Evolutionary conservation across 768 basidiomycete species (phyloP).

Genomic region (Hysterangium stoloniferum): DNA sequence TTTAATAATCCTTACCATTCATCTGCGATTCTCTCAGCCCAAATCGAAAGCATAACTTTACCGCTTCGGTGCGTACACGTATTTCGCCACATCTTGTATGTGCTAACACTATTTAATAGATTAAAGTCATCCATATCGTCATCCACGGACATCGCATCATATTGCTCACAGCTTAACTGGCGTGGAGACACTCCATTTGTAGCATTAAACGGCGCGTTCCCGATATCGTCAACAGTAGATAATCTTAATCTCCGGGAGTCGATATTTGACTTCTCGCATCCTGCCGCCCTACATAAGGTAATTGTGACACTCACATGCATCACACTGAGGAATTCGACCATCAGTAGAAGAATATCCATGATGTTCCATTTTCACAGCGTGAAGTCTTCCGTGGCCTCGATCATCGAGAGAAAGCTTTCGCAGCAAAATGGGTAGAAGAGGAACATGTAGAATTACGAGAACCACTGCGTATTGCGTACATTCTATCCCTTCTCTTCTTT

Average conservation of each 20-base stretch:
- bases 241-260: conserved; percentile 25
- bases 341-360: conserved; percentile 4
- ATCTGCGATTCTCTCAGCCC: conserved; percentile 51
- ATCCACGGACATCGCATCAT: conserved; percentile 32
- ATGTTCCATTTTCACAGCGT: conserved; percentile 31
- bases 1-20: conserved; percentile 36
- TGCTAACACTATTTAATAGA: conserved; percentile 19
- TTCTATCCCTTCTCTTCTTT: neutral
- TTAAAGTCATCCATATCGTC: conserved; percentile 24
- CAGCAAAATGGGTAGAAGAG: conserved; percentile 31
- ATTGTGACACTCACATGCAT: conserved; percentile 1
- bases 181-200: conserved; percentile 46
- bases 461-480: conserved; percentile 32
- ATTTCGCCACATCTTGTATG: neutral
- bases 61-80: conserved; percentile 41
- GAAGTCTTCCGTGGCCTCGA: conserved; percentile 59
- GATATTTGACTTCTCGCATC: conserved; percentile 35
- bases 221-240: conserved; percentile 25
- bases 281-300: conserved; percentile 16
- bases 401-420: conserved; percentile 25
- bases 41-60: conserved; percentile 51
- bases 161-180: conserved; percentile 45
- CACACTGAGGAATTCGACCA: neutral
- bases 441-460: conserved; percentile 22
- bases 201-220: conserved; percentile 49